Base-by-base conservation (phyloP, 129 eudicot genomes). In the Scalesia atractyloides region DNA sequence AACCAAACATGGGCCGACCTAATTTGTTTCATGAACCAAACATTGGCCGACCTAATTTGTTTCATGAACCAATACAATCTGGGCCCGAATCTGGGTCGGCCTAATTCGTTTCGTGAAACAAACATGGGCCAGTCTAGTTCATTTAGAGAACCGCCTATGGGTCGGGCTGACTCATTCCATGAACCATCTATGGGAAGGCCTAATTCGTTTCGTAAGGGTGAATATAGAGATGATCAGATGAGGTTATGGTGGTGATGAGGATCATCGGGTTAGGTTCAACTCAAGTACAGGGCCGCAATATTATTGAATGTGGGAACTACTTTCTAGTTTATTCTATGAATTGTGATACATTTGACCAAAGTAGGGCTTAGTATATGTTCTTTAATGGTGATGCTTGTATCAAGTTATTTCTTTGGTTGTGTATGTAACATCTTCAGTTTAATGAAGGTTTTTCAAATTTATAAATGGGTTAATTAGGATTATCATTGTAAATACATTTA, bases 201-300 rank as follows among this genome's bases (percentile, higher is more conserved):
- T 53, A 80, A 76, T 34, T 80, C 84, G 9, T 80, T 81, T 47
- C 68, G 74, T 22, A 64, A 69, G 52, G 81, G 76, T 34, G 84
- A 80, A 63, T 68, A 24, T 80, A 74, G 76, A 80, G 84, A 76
- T 46, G 80, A 80, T 51, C 73, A 64, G 8, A 64, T 75, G 77
- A 62, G 84, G 76, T 74, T 69, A n/a, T 80, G 76, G 76, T 41
- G 80, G 62, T 69, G 33, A 64, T 64, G 73, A 64, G 19, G 82
- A 72, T 72, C 82, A 78, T 54, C 73, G 64, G 52, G 72, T 72
- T 77, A 71, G 72, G 43, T 78, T 64, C 67, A 71, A 54, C 67
- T 71, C 77, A 11, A 71, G 77, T 54, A 34, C 37, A 41, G 68
- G 73, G 48, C 77, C 82, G 30, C 78, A 71, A 43, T 36, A 16